These are phyloP conservation scores for Suillus decipiens DNA, from an alignment of 768 basidiomycete species.

Conservation along the genomic window DNA sequence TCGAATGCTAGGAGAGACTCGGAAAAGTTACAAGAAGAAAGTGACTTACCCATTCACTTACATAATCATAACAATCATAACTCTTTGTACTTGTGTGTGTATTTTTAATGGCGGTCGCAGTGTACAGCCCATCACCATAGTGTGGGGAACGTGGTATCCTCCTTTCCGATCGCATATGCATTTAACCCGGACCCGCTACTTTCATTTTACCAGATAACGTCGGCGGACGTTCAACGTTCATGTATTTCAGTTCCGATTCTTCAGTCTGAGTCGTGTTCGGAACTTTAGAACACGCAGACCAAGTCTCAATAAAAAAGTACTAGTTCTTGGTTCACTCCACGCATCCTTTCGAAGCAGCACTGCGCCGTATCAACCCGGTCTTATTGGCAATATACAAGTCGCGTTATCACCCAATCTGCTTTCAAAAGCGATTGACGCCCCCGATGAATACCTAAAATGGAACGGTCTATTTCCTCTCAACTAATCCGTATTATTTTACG, in stretches of 20 bases:
- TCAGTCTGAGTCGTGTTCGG: background rate
- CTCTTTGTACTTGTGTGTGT: slow-evolving; percentile 14
- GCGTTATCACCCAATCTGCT: slow-evolving; percentile 7
- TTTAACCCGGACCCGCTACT: background rate
- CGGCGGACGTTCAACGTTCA: slow-evolving; percentile 6
- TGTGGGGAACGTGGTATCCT: slow-evolving; percentile 2
- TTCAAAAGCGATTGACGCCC: background rate
- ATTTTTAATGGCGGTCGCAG: background rate
- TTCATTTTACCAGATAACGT: slow-evolving; percentile 7
- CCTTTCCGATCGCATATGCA: slow-evolving; percentile 3
- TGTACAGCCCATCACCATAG: background rate
- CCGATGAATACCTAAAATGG: background rate
- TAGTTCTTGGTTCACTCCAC: background rate
- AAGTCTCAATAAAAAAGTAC: background rate
- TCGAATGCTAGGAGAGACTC: background rate
- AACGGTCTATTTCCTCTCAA: background rate
- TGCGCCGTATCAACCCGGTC: background rate
- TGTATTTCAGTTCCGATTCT: slow-evolving; percentile 4
- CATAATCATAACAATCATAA: slow-evolving; percentile 9
- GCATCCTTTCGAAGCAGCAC: slow-evolving; percentile 1
- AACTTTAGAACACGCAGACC: background rate
- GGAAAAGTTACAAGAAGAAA: background rate
- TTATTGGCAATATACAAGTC: background rate
- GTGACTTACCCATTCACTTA: background rate
- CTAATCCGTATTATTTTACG: no score